Evolutionary conservation across 306 rosid genomes (phyloP), one percentile per base, ranked within the genome.

Genomic region (Dryas alaskensis): DNA sequence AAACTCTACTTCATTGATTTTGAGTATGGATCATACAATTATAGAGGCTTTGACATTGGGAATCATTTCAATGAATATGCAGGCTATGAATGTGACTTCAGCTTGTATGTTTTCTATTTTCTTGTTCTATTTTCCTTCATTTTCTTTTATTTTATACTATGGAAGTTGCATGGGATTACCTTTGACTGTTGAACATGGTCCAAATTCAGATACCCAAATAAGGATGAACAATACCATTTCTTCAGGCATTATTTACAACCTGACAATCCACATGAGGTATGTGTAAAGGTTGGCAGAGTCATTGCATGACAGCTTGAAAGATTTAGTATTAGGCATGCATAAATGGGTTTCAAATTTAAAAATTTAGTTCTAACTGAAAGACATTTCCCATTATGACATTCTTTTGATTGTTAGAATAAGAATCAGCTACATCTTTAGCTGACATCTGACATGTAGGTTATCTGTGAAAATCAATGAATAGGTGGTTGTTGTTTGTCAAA

Each of bases 11-110:
- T 95, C 76, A 95, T 95, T 53, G 99, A 95, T 83, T 95, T 92
- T 48, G 99, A 95, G 88, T 95, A 95, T 49, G 99, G 92, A 67
- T 92, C 98, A 27, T 95, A 95, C 96, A 95, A 81, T 78, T 92
- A 86, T 74, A 87, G 97, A 92, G 97, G 99, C 84, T 95, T 46
- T 51, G 99, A 95, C 84, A 82, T 95, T 19, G 99, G 97, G 79
- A 90, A 95, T 79, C 98, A 95, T 88, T 95, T 95, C 85, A 96
- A 87, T 57, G 98, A 95, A 82, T 92, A 92, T 52, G 90, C 87
- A 6, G 99, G 99, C 85, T 92, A 83, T 76, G 97, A 92, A 19
- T 92, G 99, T 76, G 93, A 95, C 85, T 86, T 50, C 81, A 83
- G 81, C 82, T 76, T 84, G 99, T 95, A 84, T 73, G 96, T 84